Conservation (phyloP, 2,329 filamentous ascomycete species). For the Penicillium italicum region DNA sequence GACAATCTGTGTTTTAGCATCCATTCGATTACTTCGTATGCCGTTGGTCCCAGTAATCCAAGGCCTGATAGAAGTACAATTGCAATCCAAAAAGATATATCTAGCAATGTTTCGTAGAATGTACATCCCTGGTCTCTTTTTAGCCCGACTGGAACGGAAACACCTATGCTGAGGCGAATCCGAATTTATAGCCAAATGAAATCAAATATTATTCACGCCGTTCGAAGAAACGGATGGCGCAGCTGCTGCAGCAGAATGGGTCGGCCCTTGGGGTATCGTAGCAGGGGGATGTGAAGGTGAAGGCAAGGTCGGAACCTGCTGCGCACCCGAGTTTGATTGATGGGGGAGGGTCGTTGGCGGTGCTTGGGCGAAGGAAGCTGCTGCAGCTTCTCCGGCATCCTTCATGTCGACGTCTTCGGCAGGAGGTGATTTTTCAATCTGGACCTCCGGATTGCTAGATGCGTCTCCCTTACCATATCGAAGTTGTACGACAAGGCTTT, state of each 20-base stretch:
- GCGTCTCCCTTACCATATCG: constrained; percentile 39
- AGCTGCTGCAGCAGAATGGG: constrained; percentile 4
- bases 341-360: neutral
- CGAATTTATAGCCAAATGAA: neutral
- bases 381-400: constrained; percentile 4
- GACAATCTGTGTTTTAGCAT: neutral
- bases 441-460: constrained; percentile 14
- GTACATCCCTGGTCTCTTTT: neutral
- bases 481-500: constrained; percentile 72
- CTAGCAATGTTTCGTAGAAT: neutral
- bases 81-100: neutral
- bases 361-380: neutral
- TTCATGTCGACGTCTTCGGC: constrained; percentile 14
- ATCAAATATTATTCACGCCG: constrained; percentile 4
- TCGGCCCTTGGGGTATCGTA: neutral
- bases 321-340: neutral
- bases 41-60: neutral
- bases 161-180: neutral
- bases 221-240: constrained; percentile 6
- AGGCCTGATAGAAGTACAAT: neutral
- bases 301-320: neutral
- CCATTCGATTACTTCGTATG: neutral
- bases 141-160: neutral
- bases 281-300: neutral
- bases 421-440: constrained; percentile 22